These are phyloP conservation scores for Myriosclerotinia curreyana DNA, from an alignment of 2,329 filamentous ascomycete species.

Conservation along the genomic window DNA sequence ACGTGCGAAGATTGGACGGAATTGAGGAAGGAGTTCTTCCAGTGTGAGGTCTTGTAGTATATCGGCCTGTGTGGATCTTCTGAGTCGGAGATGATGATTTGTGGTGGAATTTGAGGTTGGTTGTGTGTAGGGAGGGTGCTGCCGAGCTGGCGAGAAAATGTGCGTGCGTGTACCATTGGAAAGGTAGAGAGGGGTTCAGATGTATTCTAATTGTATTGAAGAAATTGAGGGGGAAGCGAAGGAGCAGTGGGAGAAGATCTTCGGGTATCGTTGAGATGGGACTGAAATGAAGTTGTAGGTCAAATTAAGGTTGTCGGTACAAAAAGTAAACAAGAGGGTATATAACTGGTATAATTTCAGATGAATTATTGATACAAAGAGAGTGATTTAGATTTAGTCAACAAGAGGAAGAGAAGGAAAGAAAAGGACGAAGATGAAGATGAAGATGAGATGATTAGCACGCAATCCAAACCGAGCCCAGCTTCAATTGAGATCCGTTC, in stretches of 20 bases:
- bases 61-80: constrained; percentile 7
- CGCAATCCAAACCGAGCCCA: neutral
- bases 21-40: constrained; percentile 4
- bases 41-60: neutral
- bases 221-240: neutral
- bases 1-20: constrained; percentile 13
- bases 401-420: neutral
- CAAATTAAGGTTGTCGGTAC: neutral
- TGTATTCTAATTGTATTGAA: neutral
- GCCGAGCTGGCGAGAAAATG: constrained; percentile 13
- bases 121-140: constrained; percentile 12
- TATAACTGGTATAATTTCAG: neutral
- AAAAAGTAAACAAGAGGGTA: neutral
- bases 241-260: neutral
- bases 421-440: neutral
- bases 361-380: neutral
- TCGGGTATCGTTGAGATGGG: neutral
- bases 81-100: constrained; percentile 8
- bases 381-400: neutral
- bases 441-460: neutral
- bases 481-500: neutral
- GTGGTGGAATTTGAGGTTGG: constrained; percentile 9
- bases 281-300: neutral
- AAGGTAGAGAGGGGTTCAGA: neutral
- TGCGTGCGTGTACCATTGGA: constrained; percentile 13